Evolutionary conservation across 2,329 filamentous ascomycete genomes (phyloP).

Genomic region (Apiospora koreana): DNA sequence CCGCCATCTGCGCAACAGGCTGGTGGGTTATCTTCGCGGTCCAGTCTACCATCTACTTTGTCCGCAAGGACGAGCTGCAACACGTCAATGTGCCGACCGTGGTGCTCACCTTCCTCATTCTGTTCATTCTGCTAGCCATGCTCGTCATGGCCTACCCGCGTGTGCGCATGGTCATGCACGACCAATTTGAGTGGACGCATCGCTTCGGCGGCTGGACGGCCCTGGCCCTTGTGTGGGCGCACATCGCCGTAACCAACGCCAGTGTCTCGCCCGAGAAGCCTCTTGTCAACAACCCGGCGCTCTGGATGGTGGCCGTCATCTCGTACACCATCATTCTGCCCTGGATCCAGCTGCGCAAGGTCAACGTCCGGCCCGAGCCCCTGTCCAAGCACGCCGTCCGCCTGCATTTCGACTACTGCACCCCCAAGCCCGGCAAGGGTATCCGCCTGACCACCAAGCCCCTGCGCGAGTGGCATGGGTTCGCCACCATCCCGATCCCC

Average conservation of each 20-base stretch:
- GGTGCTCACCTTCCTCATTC: conserved; percentile 42
- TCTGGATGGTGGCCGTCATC: conserved; percentile 61
- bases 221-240: conserved; percentile 49
- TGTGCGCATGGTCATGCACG: conserved; percentile 51
- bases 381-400: conserved; percentile 65
- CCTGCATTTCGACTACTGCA: conserved; percentile 57
- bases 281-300: conserved; percentile 40
- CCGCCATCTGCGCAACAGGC: conserved; percentile 46
- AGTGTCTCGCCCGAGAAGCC: conserved; percentile 27
- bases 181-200: conserved; percentile 58
- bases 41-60: conserved; percentile 26
- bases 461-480: conserved; percentile 61
- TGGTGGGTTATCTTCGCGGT: conserved; percentile 46
- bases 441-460: conserved; percentile 55
- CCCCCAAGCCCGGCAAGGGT: conserved; percentile 47
- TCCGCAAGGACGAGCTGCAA: background rate
- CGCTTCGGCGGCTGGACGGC: conserved; percentile 59
- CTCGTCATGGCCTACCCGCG: conserved; percentile 51
- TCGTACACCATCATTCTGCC: conserved; percentile 60
- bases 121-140: conserved; percentile 49
- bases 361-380: conserved; percentile 54
- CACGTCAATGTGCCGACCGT: background rate
- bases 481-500: conserved; percentile 59
- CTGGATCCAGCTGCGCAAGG: conserved; percentile 62
- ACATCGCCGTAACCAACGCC: conserved; percentile 35